Percentiles rank a stretch among this genome's conserved stretches.
These are phyloP conservation scores for Arachis stenosperma DNA, from an alignment of 306 rosid species.

Conservation along the genomic window DNA sequence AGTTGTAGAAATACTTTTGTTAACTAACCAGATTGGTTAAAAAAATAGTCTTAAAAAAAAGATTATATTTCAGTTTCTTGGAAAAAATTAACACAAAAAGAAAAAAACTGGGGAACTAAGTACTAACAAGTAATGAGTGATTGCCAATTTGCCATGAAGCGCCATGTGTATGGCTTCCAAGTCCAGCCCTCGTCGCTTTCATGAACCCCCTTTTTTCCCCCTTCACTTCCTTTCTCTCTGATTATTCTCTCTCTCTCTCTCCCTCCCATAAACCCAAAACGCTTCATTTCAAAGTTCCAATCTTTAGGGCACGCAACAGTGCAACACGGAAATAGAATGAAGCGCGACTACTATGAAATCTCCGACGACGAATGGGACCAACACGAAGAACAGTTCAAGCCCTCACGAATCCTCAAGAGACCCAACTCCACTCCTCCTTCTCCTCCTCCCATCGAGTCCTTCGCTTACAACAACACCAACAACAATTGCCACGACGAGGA, in stretches of 20 bases:
- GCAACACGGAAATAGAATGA: constrained; percentile 34
- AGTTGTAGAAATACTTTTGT: too few species aligned
- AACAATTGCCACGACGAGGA: constrained; percentile 36
- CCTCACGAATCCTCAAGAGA: constrained; percentile 70
- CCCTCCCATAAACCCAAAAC: constrained; percentile 5
- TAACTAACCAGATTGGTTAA: too few species aligned
- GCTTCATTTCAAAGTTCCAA: background rate
- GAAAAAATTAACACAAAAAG: too few species aligned
- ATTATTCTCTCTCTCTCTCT: background rate
- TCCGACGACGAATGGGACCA: constrained; percentile 96
- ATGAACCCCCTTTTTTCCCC: background rate
- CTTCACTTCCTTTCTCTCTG: background rate
- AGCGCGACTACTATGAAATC: constrained; percentile 83
- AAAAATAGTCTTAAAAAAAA: too few species aligned
- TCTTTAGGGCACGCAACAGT: constrained; percentile 32
- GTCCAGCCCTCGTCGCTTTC: constrained; percentile 36
- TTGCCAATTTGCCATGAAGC: background rate
- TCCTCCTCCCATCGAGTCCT: constrained; percentile 84
- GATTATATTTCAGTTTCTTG: too few species aligned
- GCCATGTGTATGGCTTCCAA: background rate
- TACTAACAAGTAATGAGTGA: background rate
- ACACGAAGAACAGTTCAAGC: constrained; percentile 66
- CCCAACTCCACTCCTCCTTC: constrained; percentile 39
- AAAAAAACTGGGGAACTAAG: background rate
- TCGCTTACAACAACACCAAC: constrained; percentile 41